Base-by-base conservation (phyloP, 305 asterid genomes). In the Rubia balearica region DNA sequence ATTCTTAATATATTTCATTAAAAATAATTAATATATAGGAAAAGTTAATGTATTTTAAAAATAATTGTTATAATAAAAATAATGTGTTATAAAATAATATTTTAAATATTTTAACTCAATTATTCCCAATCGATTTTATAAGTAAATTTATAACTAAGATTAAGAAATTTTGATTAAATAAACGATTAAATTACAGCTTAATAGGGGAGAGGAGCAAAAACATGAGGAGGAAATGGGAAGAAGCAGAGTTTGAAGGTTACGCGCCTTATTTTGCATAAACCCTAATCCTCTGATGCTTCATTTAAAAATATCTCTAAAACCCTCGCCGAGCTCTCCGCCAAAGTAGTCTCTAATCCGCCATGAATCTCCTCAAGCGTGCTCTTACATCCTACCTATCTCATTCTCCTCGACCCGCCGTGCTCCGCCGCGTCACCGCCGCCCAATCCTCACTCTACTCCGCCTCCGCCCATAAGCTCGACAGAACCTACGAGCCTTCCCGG, bases 301-400 rank as follows among this genome's bases (percentile, higher is more conserved):
- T 62, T 33, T 30, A n/a, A 8, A 61, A 72, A 38, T 7, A 14
- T 27, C 68, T 71, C 59, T 0, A 33, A 38, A 56, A 43, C 57
- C 72, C 64, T 56, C n/a, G 12, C 33, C n/a, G 38, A 22, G 14
- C 36, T 27, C 38, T 24, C 38, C 2, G 12, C 53, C 24, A 16
- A n/a, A n/a, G n/a, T 38, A 21, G 0, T 27, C 57, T 48, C 19
- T 62, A 46, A n/a, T 33, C 71, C 65, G 67, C 61, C 81, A 91
- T 91, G 97, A 89, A 78, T 81, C 70, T 81, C 72, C 69, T 87
- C 3, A 72, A 69, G 69, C 83, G 83, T 70, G 81, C 88, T 24
- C 74, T 74, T 9, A 42, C 83, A 57, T 48, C 73, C 22, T 69
- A 49, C 12, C 21, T 69, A 8, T 59, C 83, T 36, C 70, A 66